These are phyloP conservation scores for Medicago arabica DNA, from an alignment of 306 rosid genomes.

Conservation along the genomic window DNA sequence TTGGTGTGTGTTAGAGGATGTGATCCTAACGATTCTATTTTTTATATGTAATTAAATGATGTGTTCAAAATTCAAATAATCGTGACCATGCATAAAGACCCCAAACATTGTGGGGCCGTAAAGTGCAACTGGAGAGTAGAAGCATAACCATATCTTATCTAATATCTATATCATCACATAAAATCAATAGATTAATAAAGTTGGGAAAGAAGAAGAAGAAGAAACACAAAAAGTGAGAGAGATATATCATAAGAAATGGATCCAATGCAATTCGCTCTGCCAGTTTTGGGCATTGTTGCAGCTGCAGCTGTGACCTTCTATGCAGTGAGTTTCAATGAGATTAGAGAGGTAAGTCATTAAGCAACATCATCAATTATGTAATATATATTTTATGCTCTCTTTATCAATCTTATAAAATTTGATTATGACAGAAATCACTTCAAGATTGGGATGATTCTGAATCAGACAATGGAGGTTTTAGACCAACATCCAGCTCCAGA, in stretches of 20 bases:
- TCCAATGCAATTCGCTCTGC: constrained; percentile 63
- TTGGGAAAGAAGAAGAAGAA: neutral
- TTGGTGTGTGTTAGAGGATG: too few species aligned
- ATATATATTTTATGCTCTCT: neutral
- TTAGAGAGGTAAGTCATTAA: constrained; percentile 71
- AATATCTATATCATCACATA: neutral
- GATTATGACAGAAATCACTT: constrained; percentile 62
- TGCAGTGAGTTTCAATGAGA: constrained; percentile 72
- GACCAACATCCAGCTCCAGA: constrained; percentile 59
- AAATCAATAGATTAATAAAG: neutral
- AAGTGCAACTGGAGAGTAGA: constrained; percentile 3
- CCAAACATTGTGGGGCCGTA: neutral
- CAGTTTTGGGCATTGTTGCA: constrained; percentile 67
- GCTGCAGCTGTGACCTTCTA: constrained; percentile 81
- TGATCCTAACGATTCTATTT: too few species aligned
- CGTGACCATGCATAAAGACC: too few species aligned
- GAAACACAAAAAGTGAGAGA: neutral
- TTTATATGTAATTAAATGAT: too few species aligned
- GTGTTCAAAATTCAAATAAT: too few species aligned
- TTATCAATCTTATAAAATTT: neutral
- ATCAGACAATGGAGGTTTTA: constrained; percentile 55
- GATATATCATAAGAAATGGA: constrained; percentile 49
- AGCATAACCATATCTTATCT: constrained; percentile 38
- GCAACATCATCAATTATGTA: neutral
- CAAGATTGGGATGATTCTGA: constrained; percentile 59